phyloP scores from a whole-genome alignment of 768 basidiomycete species.

The Boletellus emodensis region DNA sequence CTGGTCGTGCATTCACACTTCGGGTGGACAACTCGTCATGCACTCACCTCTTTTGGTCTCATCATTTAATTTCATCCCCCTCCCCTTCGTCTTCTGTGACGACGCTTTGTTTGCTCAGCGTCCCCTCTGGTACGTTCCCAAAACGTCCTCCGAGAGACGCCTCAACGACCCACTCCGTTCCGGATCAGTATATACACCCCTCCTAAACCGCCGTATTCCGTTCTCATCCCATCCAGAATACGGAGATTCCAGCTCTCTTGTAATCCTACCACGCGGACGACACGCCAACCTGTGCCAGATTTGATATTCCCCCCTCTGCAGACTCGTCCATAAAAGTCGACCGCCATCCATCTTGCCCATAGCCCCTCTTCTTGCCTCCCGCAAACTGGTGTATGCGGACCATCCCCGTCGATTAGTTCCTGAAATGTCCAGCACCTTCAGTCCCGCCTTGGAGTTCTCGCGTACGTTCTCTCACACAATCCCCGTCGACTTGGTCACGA shows the following conservation, averaged over 20 bases:
- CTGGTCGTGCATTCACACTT: conserved; percentile 24
- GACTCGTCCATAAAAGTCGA: conserved; percentile 23
- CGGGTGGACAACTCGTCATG: conserved; percentile 21
- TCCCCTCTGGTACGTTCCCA: conserved; percentile 23
- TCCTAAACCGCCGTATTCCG: conserved; percentile 8
- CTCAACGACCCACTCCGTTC: conserved; percentile 29
- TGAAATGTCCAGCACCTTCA: conserved; percentile 18
- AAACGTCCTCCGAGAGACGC: conserved; percentile 23
- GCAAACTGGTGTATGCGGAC: conserved; percentile 25
- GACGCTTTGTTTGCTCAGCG: conserved; percentile 25
- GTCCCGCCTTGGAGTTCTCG: conserved; percentile 23
- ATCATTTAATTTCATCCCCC: conserved; percentile 28
- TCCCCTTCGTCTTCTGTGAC: conserved; percentile 31
- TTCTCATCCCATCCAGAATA: conserved; percentile 19
- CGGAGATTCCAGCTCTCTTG: conserved; percentile 16
- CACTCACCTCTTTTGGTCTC: conserved; percentile 26
- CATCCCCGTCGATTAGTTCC: conserved; percentile 7
- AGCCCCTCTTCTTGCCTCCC: conserved; percentile 27
- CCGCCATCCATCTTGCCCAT: conserved; percentile 28
- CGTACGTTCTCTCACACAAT: conserved; percentile 11
- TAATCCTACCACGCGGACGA: conserved; percentile 25
- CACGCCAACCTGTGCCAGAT: conserved; percentile 32
- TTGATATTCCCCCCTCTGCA: conserved; percentile 26
- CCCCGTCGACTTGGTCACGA: background rate
- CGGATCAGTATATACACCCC: conserved; percentile 29